Evolutionary conservation across 257 asterid genomes (phyloP), one percentile per base, ranked within the genome.

Genomic region (Solanum sejunctum): DNA sequence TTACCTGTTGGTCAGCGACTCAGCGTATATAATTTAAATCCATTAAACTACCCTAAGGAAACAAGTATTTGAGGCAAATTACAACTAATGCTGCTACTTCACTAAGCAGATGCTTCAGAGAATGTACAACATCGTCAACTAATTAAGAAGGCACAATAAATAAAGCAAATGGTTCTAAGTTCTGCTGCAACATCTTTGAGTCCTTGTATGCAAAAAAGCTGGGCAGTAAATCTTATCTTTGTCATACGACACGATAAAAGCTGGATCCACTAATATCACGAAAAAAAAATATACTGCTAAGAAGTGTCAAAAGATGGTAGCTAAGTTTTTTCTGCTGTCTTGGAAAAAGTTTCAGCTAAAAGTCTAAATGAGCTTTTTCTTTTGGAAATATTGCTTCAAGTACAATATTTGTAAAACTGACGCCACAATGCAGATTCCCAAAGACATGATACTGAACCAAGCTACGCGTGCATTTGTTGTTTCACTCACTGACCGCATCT

Each of bases 351-450:
- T 73, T 64, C 81, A 66, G 69, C 87, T 84, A 72, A 83, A 83
- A 86, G 45, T 83, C 94, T 94, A 95, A n/a, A 95, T 95, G 84
- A 94, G 92, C 93, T 93, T 93, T 88, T 94, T 95, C 98, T 92
- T 93, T 75, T 89, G 98, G 91, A 95, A 95, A 90, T 89, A 93
- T 69, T 84, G 90, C 93, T 93, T 92, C 80, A 95, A 88, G 83
- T 94, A 88, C 87, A 88, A 82, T 88, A 93, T 87, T 89, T 94
- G 99, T 79, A 85, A 85, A 26, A 83, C 70, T 3, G 98, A 93
- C 84, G 79, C 96, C 60, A 86, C 12, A 88, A 95, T 88, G 93
- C 99, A 94, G 88, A 91, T 85, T 39, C 92, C 95, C 89, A 92
- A 56, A 36, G 99, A 94, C 91, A 92, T 86, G 79, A 94, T 84